Evolutionary conservation across 225 moss, liverwort and hornwort genomes (phyloP).

Genomic region (Sphagnum contortum): DNA sequence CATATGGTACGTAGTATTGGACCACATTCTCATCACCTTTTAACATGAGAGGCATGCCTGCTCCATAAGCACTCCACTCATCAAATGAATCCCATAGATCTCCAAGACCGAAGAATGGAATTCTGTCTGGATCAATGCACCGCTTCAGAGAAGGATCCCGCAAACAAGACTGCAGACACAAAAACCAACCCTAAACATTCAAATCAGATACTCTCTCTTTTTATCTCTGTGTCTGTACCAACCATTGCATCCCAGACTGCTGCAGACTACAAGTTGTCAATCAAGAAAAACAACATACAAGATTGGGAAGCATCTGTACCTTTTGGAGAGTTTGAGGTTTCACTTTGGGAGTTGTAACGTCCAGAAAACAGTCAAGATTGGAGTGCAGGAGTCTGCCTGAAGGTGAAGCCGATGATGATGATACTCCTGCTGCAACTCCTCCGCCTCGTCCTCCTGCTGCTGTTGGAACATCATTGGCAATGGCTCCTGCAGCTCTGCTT

Average conservation of each 20-base stretch:
- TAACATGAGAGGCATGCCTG: slow-evolving; percentile 38
- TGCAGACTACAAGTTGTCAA: neutral
- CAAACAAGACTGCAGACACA: slow-evolving; percentile 19
- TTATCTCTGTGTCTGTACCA: no score
- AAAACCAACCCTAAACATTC: slow-evolving; percentile 1
- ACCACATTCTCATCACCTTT: slow-evolving; percentile 29
- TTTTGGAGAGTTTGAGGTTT: slow-evolving; percentile 30
- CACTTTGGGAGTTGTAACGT: slow-evolving; percentile 38
- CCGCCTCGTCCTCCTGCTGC: slow-evolving; percentile 19
- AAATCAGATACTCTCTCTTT: neutral
- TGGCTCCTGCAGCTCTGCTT: no score
- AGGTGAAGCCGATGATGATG: slow-evolving; percentile 14
- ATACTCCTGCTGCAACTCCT: slow-evolving; percentile 18
- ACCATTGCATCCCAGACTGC: neutral
- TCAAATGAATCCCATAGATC: slow-evolving; percentile 54
- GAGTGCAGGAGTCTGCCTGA: slow-evolving; percentile 19
- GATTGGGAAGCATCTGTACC: slow-evolving; percentile 9
- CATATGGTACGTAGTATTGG: slow-evolving; percentile 55
- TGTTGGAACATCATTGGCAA: slow-evolving; percentile 11
- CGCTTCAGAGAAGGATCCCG: slow-evolving; percentile 20
- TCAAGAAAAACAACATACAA: neutral
- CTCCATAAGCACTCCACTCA: slow-evolving; percentile 58
- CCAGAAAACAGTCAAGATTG: slow-evolving; percentile 41
- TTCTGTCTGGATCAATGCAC: slow-evolving; percentile 23
- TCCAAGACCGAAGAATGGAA: slow-evolving; percentile 24